A percentile compares a stretch with the other conserved stretches of the same genome.
Evolutionary conservation across 768 basidiomycete genomes (phyloP).

Genomic region (Lepiota venenata): DNA sequence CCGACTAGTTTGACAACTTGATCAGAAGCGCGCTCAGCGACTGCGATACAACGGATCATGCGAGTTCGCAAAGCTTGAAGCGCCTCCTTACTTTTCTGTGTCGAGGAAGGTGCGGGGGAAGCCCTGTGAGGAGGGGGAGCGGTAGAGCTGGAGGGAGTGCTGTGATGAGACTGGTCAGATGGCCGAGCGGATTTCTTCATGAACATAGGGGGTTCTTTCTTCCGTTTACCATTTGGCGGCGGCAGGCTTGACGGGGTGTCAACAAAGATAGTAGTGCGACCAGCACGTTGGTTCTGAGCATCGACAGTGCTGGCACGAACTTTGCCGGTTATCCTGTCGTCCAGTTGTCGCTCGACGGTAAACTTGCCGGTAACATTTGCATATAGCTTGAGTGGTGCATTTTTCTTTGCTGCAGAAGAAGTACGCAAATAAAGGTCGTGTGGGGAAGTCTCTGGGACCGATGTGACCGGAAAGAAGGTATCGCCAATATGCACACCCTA

Average conservation of each 20-base stretch:
- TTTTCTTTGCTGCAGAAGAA: slow-evolving; percentile 52
- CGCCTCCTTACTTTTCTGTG: slow-evolving; percentile 15
- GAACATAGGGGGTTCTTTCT: slow-evolving; percentile 35
- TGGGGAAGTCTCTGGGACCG: slow-evolving; percentile 47
- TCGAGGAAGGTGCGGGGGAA: slow-evolving; percentile 24
- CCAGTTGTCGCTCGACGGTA: slow-evolving; percentile 60
- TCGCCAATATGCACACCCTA: slow-evolving; percentile 70
- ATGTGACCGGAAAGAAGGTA: slow-evolving; percentile 57
- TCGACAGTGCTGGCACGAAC: slow-evolving; percentile 44
- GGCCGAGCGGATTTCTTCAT: slow-evolving; percentile 32
- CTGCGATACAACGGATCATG: slow-evolving; percentile 52
- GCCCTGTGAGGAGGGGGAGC: slow-evolving; percentile 18
- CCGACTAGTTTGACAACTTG: slow-evolving; percentile 46
- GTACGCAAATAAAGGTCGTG: slow-evolving; percentile 76
- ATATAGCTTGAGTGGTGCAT: slow-evolving; percentile 66
- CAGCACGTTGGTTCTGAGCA: slow-evolving; percentile 38
- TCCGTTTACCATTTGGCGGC: slow-evolving; percentile 32
- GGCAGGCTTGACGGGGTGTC: slow-evolving; percentile 41
- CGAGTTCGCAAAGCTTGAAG: slow-evolving; percentile 31
- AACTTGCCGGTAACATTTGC: slow-evolving; percentile 76
- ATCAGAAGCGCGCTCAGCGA: slow-evolving; percentile 46
- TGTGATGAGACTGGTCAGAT: slow-evolving; percentile 21
- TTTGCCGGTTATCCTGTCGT: slow-evolving; percentile 38
- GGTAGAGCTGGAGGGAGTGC: slow-evolving; percentile 23
- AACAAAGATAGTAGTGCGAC: slow-evolving; percentile 47